Conservation (phyloP, 495 filamentous ascomycete genomes). For the Penicillium turbatum region DNA sequence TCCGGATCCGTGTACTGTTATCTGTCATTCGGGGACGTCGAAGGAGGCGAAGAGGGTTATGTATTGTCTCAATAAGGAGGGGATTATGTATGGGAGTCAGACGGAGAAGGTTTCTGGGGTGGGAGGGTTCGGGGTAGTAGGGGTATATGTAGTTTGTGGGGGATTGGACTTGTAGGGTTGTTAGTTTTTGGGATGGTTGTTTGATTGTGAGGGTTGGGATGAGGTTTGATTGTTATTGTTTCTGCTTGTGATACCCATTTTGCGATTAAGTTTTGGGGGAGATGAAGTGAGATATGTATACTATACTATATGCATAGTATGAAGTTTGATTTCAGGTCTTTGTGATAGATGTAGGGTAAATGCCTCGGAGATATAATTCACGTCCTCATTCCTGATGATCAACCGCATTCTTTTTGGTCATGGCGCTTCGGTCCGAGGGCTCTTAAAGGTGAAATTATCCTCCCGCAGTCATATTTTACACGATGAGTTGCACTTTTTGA, state of each 20-base stretch:
- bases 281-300: too few species aligned
- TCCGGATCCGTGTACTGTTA: slow-evolving; percentile 18
- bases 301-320: too few species aligned
- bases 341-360: too few species aligned
- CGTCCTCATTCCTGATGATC: too few species aligned
- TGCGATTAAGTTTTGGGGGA: not conserved
- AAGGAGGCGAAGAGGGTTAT: slow-evolving; percentile 9
- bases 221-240: slow-evolving; percentile 14
- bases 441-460: too few species aligned
- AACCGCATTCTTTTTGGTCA: too few species aligned
- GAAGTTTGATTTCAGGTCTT: too few species aligned
- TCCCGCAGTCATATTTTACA: too few species aligned
- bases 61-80: slow-evolving; percentile 19
- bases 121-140: not conserved
- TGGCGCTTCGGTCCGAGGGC: too few species aligned
- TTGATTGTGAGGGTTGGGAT: too few species aligned
- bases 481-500: too few species aligned
- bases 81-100: slow-evolving; percentile 8
- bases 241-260: slow-evolving; percentile 7
- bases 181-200: not conserved
- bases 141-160: not conserved
- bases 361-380: too few species aligned
- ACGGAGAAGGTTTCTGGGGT: not conserved
- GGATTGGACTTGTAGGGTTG: slow-evolving; percentile 6
- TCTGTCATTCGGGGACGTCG: slow-evolving; percentile 11